Conservation (phyloP, 352 stramenopile genomes). For the Globisporangium mamillatum region DNA sequence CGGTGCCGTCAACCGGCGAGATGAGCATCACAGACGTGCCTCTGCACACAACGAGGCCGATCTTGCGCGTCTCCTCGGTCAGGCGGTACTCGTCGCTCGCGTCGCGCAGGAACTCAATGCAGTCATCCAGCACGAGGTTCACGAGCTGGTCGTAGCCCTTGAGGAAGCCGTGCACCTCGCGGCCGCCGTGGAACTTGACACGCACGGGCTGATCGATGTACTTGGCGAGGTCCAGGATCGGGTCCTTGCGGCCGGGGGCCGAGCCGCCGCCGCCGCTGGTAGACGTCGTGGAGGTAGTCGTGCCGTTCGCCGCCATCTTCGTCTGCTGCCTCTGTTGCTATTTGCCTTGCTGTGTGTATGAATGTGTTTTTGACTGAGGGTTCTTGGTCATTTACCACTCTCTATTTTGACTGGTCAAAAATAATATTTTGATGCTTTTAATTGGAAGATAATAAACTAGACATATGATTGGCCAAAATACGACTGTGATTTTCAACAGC, state of each 20-base stretch:
- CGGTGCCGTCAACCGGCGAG: conserved; percentile 87
- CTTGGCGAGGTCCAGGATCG: conserved; percentile 94
- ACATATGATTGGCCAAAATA: neutral
- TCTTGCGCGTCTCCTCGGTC: conserved; percentile 89
- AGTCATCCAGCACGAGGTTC: conserved; percentile 97
- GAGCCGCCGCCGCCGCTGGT: conserved; percentile 16
- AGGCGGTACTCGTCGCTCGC: conserved; percentile 87
- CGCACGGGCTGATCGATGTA: conserved; percentile 94
- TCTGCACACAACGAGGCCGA: conserved; percentile 94
- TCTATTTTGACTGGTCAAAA: neutral
- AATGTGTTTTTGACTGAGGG: neutral
- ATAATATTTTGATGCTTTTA: neutral
- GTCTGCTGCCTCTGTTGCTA: neutral
- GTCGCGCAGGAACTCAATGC: conserved; percentile 93
- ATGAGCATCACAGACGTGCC: conserved; percentile 92
- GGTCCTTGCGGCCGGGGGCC: conserved; percentile 53
- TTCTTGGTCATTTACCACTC: conserved; percentile 2
- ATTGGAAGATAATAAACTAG: neutral
- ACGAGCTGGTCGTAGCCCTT: conserved; percentile 97
- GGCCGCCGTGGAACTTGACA: conserved; percentile 93
- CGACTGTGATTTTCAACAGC: neutral
- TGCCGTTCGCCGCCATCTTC: conserved; percentile 62
- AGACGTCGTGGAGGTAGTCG: conserved; percentile 14
- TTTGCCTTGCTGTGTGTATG: conserved; percentile 2
- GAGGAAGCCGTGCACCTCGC: conserved; percentile 90